A percentile compares a stretch with the other conserved stretches of the same genome.
These are phyloP conservation scores for Zygosaccharomyces sapae DNA, from an alignment of 1,139 yeast genomes.

Conservation along the genomic window DNA sequence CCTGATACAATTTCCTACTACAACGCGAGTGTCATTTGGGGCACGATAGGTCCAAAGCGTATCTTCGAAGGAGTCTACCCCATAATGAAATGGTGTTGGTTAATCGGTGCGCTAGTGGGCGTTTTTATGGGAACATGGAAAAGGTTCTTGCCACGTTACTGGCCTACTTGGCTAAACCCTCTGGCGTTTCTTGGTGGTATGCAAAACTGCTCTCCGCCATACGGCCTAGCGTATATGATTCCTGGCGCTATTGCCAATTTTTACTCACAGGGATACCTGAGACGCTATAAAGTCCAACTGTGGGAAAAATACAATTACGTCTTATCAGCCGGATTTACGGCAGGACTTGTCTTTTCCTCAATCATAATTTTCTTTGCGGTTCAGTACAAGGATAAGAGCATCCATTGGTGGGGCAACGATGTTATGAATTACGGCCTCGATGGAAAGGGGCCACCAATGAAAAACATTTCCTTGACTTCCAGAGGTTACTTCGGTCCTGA, in stretches of 20 bases:
- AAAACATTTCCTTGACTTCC: conserved; percentile 33
- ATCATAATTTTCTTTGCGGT: conserved; percentile 53
- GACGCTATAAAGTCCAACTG: conserved; percentile 49
- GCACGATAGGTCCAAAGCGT: conserved; percentile 63
- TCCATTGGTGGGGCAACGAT: conserved; percentile 61
- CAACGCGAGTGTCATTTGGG: conserved; percentile 55
- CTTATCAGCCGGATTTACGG: conserved; percentile 51
- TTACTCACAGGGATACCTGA: conserved; percentile 51
- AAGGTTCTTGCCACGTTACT: conserved; percentile 33
- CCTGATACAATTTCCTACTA: conserved; percentile 46
- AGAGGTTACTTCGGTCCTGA: conserved; percentile 36
- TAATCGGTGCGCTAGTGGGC: conserved; percentile 49
- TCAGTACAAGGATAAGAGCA: conserved; percentile 41
- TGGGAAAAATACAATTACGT: conserved; percentile 62
- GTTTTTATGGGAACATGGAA: conserved; percentile 42
- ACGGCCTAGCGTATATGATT: conserved; percentile 28
- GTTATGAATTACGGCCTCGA: conserved; percentile 45
- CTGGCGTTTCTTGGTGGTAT: conserved; percentile 48
- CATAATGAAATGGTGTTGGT: conserved; percentile 47
- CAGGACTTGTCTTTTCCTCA: conserved; percentile 59
- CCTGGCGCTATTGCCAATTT: conserved; percentile 49
- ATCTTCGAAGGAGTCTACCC: conserved; percentile 51
- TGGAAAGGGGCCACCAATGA: conserved; percentile 31
- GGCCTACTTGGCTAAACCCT: conserved; percentile 44
- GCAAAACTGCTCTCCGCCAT: conserved; percentile 45